Evolutionary conservation across 2,329 filamentous ascomycete genomes (phyloP).

Genomic region (Raffaelea arxii): DNA sequence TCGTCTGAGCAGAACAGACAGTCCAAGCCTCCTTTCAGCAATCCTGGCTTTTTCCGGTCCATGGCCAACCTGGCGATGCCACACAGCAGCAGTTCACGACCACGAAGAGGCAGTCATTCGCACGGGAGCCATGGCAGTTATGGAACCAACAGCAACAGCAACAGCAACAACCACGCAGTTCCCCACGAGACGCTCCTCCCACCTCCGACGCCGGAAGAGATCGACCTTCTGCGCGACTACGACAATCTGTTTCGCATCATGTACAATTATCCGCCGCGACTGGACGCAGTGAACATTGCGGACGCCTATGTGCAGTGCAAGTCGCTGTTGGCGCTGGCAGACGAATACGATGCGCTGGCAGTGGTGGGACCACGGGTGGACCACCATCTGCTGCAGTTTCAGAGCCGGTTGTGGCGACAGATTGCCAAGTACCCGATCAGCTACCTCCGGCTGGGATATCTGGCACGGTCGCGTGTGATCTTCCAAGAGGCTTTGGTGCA

Average conservation of each 20-base stretch:
- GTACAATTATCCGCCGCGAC: slow-evolving; percentile 78
- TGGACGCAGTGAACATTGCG: slow-evolving; percentile 82
- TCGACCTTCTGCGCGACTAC: slow-evolving; percentile 81
- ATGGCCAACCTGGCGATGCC: slow-evolving; percentile 64
- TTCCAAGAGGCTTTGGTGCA: slow-evolving; percentile 85
- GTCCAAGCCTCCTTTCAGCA: slow-evolving; percentile 17
- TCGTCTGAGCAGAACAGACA: too few species aligned
- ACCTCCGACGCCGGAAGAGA: slow-evolving; percentile 47
- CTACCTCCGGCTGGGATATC: slow-evolving; percentile 81
- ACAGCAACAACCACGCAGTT: slow-evolving; percentile 4
- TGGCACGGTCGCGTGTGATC: slow-evolving; percentile 73
- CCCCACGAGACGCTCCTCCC: slow-evolving; percentile 19
- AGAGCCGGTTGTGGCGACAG: slow-evolving; percentile 85
- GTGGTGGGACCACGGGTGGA: slow-evolving; percentile 86
- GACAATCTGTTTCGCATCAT: slow-evolving; percentile 93
- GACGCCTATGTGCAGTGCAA: slow-evolving; percentile 93
- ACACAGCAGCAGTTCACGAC: background rate
- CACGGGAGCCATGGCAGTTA: slow-evolving; percentile 24
- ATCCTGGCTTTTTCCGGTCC: slow-evolving; percentile 67
- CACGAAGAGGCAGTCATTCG: background rate
- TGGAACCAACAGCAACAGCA: slow-evolving; percentile 19
- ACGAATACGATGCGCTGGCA: slow-evolving; percentile 84
- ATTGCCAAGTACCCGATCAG: slow-evolving; percentile 92
- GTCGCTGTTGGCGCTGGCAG: slow-evolving; percentile 75
- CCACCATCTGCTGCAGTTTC: slow-evolving; percentile 88